These are phyloP conservation scores for Mycena belliarum DNA, from an alignment of 768 basidiomycete species.

Conservation along the genomic window DNA sequence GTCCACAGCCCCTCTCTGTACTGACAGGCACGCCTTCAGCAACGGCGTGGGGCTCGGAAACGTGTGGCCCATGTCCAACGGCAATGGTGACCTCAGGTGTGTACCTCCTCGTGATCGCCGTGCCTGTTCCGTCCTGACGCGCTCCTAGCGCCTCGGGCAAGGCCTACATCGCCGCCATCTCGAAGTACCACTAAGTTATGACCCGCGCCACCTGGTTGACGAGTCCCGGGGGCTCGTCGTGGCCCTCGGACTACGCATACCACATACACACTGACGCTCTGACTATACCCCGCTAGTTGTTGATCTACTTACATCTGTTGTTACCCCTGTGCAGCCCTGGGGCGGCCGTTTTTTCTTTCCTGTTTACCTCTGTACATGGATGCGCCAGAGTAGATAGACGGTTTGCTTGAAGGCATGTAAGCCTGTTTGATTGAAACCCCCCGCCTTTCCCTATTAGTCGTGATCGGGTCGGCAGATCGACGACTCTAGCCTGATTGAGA, in stretches of 20 bases:
- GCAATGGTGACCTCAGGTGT: conserved; percentile 11
- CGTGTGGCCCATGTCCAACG: conserved; percentile 44
- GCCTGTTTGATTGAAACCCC: too few relatives aligned
- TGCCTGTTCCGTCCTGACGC: neutral
- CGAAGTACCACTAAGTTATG: conserved; percentile 13
- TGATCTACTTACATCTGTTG: neutral
- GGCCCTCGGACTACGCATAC: neutral
- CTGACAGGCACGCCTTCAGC: conserved; percentile 15
- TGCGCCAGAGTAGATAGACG: neutral
- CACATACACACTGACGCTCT: neutral
- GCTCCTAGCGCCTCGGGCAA: conserved; percentile 12
- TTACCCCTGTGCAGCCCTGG: neutral
- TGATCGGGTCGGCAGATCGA: too few relatives aligned
- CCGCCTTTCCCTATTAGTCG: too few relatives aligned
- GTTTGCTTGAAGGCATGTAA: neutral
- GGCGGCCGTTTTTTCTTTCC: neutral
- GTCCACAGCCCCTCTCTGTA: too few relatives aligned
- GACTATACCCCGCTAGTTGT: neutral
- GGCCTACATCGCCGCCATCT: conserved; percentile 20
- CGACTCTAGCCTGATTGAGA: too few relatives aligned
- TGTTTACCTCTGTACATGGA: neutral
- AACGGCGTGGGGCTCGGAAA: conserved; percentile 48
- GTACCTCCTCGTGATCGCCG: neutral
- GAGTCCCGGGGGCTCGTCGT: conserved; percentile 7
- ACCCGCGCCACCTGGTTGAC: conserved; percentile 4